Evolutionary conservation across 2,329 filamentous ascomycete species (phyloP), one percentile per base, ranked within the genome.

Genomic region (Hymenoscyphus fraxineus): DNA sequence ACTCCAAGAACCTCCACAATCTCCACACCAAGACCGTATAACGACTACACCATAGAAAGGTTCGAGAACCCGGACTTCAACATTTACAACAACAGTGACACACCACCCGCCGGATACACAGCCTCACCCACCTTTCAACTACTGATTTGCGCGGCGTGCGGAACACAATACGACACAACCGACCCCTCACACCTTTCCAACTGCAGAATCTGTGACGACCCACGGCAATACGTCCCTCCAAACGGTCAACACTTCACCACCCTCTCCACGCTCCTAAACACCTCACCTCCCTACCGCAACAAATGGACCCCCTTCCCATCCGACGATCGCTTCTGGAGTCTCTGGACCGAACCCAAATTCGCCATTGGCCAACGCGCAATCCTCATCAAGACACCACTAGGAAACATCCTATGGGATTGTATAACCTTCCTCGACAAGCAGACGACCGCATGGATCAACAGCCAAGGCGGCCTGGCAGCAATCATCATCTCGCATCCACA

Each of bases 401-500:
- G 91, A 0, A 93, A 93, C 73, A 76, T 95, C 1, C 83, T 95
- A 1, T 96, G 91, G 91, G 92, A 95, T 76, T 87, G 89, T 67
- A 80, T 95, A 64, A 83, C 90, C 0, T 85, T 87, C 68, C 78
- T 95, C 2, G 89, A 93, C 73, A 77, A 82, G 1, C 81, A 81
- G 3, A 93, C 90, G 0, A 76, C 90, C 0, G 73, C 77, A 0
- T 74, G 76, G 63, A 85, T 94, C 70, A 80, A 83, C 6, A 74
- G 73, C 0, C 79, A 87, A 6, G 91, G 91, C 55, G 90, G 89
- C 0, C 73, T 96, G 13, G 79, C 79, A 40, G 90, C 88, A 0
- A 93, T 95, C 57, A 86, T 87, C 69, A 91, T 93, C 67, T 88
- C 84, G 12, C 90, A 96, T 76, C 92, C 92, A 61, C 92, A 96